Evolutionary conservation across 2,329 filamentous ascomycete species (phyloP).

Genomic region (Akanthomyces muscarius): DNA sequence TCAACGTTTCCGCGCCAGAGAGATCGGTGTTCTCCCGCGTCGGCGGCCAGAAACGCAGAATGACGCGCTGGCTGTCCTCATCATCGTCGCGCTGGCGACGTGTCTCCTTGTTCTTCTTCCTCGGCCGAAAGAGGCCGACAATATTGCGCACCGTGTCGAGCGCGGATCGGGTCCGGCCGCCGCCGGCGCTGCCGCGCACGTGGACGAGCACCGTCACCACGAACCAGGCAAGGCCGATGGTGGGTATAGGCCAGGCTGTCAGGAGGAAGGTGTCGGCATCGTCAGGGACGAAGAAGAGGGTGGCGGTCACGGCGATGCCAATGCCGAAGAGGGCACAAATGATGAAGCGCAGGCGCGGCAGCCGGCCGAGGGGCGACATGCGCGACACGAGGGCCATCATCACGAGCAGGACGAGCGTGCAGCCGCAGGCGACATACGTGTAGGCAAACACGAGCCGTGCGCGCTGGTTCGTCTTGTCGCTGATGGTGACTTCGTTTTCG

Average conservation of each 20-base stretch:
- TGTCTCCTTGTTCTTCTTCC: not conserved
- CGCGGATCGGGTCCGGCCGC: conserved; percentile 16
- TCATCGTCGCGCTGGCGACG: not conserved
- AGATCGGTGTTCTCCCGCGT: conserved; percentile 1
- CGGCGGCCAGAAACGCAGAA: not conserved
- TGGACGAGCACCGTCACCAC: conserved; percentile 32
- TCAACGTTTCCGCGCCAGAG: not conserved
- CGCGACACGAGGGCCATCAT: conserved; percentile 30
- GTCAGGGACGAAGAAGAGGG: conserved; percentile 24
- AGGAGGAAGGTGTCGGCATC: conserved; percentile 22
- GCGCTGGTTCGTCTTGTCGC: conserved; percentile 23
- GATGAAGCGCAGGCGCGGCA: conserved; percentile 29
- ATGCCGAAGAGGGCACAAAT: conserved; percentile 30
- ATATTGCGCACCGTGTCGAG: not conserved
- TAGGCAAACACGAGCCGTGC: conserved; percentile 33
- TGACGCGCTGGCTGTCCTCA: not conserved
- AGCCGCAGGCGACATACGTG: conserved; percentile 31
- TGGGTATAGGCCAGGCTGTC: conserved; percentile 32
- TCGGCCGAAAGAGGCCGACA: conserved; percentile 1
- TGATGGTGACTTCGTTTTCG: conserved; percentile 24
- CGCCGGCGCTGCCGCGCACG: conserved; percentile 25
- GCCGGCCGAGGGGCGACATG: conserved; percentile 29
- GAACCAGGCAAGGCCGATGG: conserved; percentile 33
- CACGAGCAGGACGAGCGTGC: conserved; percentile 31
- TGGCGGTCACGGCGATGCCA: conserved; percentile 26